phyloP scores from a whole-genome alignment of 2,329 filamentous ascomycete species.

The Sarocladium oryzae region DNA sequence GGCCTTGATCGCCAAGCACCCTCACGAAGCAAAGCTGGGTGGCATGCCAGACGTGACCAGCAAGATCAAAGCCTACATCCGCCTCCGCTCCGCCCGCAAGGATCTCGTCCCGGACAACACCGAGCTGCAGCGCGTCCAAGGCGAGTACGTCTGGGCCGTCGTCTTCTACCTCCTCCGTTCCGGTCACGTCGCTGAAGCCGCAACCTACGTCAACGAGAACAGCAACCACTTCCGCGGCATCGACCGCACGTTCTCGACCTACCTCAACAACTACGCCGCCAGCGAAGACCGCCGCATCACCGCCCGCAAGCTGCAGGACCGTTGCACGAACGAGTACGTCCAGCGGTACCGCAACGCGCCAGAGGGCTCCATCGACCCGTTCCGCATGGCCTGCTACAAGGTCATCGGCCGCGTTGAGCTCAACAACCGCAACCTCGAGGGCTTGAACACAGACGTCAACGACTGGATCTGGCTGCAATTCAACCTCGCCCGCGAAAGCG shows the following conservation, averaged over 20 bases:
- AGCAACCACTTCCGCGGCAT: conserved; percentile 78
- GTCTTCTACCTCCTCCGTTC: conserved; percentile 87
- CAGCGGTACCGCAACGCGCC: conserved; percentile 78
- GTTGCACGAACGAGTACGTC: conserved; percentile 84
- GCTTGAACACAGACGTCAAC: conserved; percentile 57
- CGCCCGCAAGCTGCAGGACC: conserved; percentile 71
- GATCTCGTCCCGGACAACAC: conserved; percentile 77
- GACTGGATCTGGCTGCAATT: conserved; percentile 70
- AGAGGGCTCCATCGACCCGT: conserved; percentile 85
- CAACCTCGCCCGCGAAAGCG: conserved; percentile 60
- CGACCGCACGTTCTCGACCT: conserved; percentile 83
- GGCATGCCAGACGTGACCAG: conserved; percentile 82
- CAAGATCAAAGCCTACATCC: conserved; percentile 89
- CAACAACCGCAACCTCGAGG: conserved; percentile 56
- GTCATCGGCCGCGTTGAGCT: conserved; percentile 78
- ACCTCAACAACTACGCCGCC: conserved; percentile 77
- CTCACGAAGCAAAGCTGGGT: conserved; percentile 81
- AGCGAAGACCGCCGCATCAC: conserved; percentile 67
- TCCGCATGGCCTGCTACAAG: conserved; percentile 96
- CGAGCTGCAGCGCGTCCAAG: conserved; percentile 70
- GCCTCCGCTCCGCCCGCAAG: conserved; percentile 71
- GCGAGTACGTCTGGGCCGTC: conserved; percentile 88
- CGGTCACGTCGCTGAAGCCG: conserved; percentile 77
- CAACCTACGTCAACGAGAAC: conserved; percentile 77
- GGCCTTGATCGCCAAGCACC: conserved; percentile 70